Conservation (phyloP, 345 rosid genomes). For the Gossypium thurberi region DNA sequence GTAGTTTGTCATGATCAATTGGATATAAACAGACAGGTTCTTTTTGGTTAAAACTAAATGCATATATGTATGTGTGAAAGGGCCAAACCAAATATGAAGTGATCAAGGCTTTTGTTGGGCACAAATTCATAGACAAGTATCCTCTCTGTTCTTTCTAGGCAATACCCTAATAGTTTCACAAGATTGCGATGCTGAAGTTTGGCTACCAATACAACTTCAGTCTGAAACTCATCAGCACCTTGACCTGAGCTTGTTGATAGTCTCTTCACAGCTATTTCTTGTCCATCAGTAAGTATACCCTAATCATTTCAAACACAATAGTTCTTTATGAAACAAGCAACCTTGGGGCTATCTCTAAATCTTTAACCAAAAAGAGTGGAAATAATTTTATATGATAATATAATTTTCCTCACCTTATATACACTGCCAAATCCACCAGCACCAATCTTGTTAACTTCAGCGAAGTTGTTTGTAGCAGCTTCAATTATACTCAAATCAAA, state of each 20-base stretch:
- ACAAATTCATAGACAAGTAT: not conserved
- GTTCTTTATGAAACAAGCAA: not conserved
- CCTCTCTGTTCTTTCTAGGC: not conserved
- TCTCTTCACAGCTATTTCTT: conserved; percentile 22
- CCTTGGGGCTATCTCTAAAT: not conserved
- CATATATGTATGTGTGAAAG: not conserved
- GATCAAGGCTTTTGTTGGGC: not conserved
- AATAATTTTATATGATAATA: not conserved
- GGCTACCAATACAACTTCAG: conserved; percentile 13
- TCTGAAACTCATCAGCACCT: conserved; percentile 19
- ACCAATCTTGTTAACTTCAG: conserved; percentile 9
- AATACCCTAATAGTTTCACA: not conserved
- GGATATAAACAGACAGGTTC: not conserved
- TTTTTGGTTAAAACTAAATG: not conserved
- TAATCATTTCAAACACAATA: not conserved
- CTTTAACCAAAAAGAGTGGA: not conserved
- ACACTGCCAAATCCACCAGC: conserved; percentile 19
- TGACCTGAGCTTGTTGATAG: conserved; percentile 10
- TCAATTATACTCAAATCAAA: conserved; percentile 5
- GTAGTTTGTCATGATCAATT: not conserved
- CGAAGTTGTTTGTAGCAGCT: conserved; percentile 8
- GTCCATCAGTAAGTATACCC: conserved; percentile 11
- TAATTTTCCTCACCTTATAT: not conserved
- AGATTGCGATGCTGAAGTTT: not conserved
- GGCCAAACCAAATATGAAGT: conserved; percentile 8